phyloP scores from a whole-genome alignment of 1,284 basidiomycete genomes.

The Rhodotorula sp. region DNA sequence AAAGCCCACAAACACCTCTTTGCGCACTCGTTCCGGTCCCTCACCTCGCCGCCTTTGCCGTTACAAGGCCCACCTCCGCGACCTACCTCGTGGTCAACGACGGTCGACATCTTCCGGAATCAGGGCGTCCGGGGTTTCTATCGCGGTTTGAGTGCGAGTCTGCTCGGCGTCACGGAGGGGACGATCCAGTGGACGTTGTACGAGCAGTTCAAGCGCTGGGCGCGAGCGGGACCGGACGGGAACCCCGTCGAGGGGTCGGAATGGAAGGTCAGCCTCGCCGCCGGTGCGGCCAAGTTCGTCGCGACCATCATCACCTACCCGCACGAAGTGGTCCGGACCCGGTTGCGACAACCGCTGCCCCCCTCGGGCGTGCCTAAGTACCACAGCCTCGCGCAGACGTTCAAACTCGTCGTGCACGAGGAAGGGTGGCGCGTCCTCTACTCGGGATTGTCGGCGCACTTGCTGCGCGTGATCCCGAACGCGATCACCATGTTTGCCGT shows the following conservation, averaged over 20 bases:
- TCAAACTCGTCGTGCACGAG: slow-evolving; percentile 80
- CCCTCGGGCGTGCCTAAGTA: slow-evolving; percentile 64
- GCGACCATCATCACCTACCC: slow-evolving; percentile 94
- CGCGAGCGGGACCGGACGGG: slow-evolving; percentile 18
- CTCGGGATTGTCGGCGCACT: slow-evolving; percentile 87
- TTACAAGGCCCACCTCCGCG: slow-evolving; percentile 13
- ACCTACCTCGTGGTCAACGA: slow-evolving; percentile 33
- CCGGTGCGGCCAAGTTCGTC: slow-evolving; percentile 89
- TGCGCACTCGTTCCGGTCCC: slow-evolving; percentile 40
- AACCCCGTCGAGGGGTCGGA: slow-evolving; percentile 67
- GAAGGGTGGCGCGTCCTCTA: slow-evolving; percentile 85
- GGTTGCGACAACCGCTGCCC: slow-evolving; percentile 73
- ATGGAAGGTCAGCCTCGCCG: slow-evolving; percentile 59
- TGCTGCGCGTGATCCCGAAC: slow-evolving; percentile 95
- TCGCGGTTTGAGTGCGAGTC: slow-evolving; percentile 89
- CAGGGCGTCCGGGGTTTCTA: slow-evolving; percentile 90
- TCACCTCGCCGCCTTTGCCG: slow-evolving; percentile 19
- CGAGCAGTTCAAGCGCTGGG: slow-evolving; percentile 56
- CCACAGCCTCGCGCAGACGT: slow-evolving; percentile 78
- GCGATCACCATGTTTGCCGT: slow-evolving; percentile 90
- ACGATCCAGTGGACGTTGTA: slow-evolving; percentile 99
- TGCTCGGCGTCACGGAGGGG: slow-evolving; percentile 92
- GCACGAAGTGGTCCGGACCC: slow-evolving; percentile 91
- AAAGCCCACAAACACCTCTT: slow-evolving; percentile 21
- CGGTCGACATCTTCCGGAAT: slow-evolving; percentile 40